Evolutionary conservation across 2,329 filamentous ascomycete species (phyloP).

Genomic region (Esteya vermicola): DNA sequence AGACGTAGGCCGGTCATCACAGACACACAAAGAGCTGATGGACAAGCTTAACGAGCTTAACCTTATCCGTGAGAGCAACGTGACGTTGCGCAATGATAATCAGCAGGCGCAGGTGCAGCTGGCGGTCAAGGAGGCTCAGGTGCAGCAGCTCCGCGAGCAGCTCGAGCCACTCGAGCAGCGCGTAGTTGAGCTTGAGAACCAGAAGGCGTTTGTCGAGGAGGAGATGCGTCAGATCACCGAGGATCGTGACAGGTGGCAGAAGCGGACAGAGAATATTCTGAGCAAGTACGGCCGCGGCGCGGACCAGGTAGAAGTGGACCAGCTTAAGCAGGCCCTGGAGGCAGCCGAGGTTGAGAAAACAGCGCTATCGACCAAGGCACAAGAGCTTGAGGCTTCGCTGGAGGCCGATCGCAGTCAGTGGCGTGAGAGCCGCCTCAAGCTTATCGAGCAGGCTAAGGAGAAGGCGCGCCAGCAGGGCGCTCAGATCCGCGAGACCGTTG

Average conservation of each 20-base stretch:
- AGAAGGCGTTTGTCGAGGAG: conserved; percentile 67
- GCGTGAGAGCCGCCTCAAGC: conserved; percentile 34
- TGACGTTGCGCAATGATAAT: conserved; percentile 76
- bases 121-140: conserved; percentile 56
- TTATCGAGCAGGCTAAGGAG: conserved; percentile 51
- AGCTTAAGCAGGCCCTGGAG: conserved; percentile 65
- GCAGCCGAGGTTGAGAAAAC: conserved; percentile 52
- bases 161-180: conserved; percentile 72
- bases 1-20: conserved; percentile 57
- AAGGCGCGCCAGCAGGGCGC: conserved; percentile 37
- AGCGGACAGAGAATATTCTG: conserved; percentile 87
- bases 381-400: conserved; percentile 34
- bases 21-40: conserved; percentile 81
- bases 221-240: conserved; percentile 82
- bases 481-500: conserved; percentile 38
- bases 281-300: conserved; percentile 93
- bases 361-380: conserved; percentile 34
- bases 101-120: conserved; percentile 65
- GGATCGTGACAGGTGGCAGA: conserved; percentile 89
- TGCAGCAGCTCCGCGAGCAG: conserved; percentile 59
- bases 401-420: conserved; percentile 41
- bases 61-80: conserved; percentile 86
- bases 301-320: conserved; percentile 62
- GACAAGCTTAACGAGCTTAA: conserved; percentile 93
- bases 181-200: conserved; percentile 69